phyloP scores from a whole-genome alignment of 306 rosid species.

The Begonia masoniana region DNA sequence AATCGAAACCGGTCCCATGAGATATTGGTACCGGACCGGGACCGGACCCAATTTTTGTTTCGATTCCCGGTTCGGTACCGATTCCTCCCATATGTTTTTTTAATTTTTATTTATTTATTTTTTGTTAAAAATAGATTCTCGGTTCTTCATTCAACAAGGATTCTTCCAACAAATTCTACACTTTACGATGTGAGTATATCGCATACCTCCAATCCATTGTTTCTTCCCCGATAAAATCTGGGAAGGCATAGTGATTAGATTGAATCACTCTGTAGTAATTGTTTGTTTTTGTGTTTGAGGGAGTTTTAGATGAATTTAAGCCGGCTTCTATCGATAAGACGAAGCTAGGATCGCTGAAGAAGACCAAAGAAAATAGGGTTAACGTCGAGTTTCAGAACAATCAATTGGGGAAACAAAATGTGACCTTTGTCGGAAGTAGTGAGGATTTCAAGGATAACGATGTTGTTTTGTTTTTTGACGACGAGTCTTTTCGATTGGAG shows the following conservation, averaged over 20 bases:
- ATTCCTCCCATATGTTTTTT: too few species aligned
- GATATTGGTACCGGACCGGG: too few species aligned
- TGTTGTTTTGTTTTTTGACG: slow-evolving; percentile 80
- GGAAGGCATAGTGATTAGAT: background rate
- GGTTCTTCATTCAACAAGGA: slow-evolving; percentile 82
- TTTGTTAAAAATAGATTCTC: too few species aligned
- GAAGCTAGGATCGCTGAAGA: slow-evolving; percentile 54
- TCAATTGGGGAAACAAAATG: slow-evolving; percentile 80
- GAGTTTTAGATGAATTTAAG: slow-evolving; percentile 62
- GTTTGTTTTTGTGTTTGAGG: background rate
- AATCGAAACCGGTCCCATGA: too few species aligned
- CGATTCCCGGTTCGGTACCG: too few species aligned
- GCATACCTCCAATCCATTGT: background rate
- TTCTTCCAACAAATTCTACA: slow-evolving; percentile 69
- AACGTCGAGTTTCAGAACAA: slow-evolving; percentile 82
- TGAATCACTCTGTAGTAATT: background rate
- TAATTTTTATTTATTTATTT: too few species aligned
- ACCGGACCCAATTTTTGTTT: too few species aligned
- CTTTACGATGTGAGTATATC: slow-evolving; percentile 62
- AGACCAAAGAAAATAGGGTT: slow-evolving; percentile 76
- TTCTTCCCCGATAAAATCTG: slow-evolving; percentile 12
- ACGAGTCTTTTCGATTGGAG: slow-evolving; percentile 60
- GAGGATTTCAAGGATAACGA: slow-evolving; percentile 82
- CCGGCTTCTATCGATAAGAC: slow-evolving; percentile 87
- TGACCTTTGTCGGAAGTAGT: slow-evolving; percentile 72